Evolutionary conservation across 2,329 filamentous ascomycete genomes (phyloP).

Genomic region (Clonostachys rosea): DNA sequence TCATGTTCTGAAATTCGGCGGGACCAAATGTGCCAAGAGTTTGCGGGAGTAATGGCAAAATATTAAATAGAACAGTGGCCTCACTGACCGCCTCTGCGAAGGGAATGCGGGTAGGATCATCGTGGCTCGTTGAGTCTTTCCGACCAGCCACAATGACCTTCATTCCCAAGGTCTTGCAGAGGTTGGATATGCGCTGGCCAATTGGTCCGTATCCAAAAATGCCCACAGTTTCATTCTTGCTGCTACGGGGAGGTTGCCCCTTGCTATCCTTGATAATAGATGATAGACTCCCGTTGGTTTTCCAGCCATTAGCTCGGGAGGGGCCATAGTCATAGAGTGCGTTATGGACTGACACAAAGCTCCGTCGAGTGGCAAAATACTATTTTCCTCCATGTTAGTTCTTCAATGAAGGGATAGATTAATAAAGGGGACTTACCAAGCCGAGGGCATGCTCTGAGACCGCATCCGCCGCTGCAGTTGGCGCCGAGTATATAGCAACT

Average conservation of each 20-base stretch:
- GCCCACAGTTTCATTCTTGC: slow-evolving; percentile 15
- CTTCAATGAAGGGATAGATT: no score
- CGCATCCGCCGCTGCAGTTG: no score
- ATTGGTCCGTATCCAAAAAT: slow-evolving; percentile 17
- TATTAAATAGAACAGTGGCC: slow-evolving; percentile 13
- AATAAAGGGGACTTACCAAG: no score
- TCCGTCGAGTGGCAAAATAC: no score
- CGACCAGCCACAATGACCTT: slow-evolving; percentile 12
- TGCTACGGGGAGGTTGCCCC: slow-evolving; percentile 14
- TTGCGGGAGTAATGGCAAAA: slow-evolving; percentile 10
- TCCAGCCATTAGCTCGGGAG: no score
- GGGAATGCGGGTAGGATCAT: slow-evolving; percentile 2
- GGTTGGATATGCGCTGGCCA: slow-evolving; percentile 12
- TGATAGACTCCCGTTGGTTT: no score
- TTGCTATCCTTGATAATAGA: no score
- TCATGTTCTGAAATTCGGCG: slow-evolving; percentile 8
- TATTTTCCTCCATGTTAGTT: no score
- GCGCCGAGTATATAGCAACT: no score
- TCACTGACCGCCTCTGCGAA: slow-evolving; percentile 11
- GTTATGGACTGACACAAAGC: no score
- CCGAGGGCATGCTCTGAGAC: no score
- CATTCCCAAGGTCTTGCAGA: slow-evolving; percentile 13
- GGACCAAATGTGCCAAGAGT: slow-evolving; percentile 9
- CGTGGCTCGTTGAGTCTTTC: slow-evolving; percentile 4
- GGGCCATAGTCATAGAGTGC: no score